Evolutionary conservation across 2,329 filamentous ascomycete species (phyloP).

Genomic region (Penicillium carneum): DNA sequence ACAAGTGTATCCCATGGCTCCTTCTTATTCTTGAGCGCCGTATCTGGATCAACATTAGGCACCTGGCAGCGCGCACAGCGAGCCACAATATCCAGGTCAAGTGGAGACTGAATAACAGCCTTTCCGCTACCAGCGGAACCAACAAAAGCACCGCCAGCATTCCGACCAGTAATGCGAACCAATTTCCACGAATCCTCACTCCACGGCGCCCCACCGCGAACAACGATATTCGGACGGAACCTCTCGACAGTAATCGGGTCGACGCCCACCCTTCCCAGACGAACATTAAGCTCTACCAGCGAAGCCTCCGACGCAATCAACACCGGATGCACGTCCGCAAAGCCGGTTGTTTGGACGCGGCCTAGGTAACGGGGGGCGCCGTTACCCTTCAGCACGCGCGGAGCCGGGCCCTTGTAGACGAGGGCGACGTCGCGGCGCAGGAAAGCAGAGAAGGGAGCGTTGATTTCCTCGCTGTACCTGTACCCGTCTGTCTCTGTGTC

Average conservation of each 20-base stretch:
- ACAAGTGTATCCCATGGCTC: slow-evolving; percentile 70
- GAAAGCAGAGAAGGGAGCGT: slow-evolving; percentile 62
- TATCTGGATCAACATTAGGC: slow-evolving; percentile 70
- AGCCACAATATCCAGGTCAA: slow-evolving; percentile 65
- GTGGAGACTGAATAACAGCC: slow-evolving; percentile 20
- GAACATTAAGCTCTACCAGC: slow-evolving; percentile 64
- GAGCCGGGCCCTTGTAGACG: slow-evolving; percentile 68
- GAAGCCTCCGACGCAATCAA: slow-evolving; percentile 64
- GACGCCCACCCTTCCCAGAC: slow-evolving; percentile 54
- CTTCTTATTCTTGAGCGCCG: slow-evolving; percentile 63
- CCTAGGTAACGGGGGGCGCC: slow-evolving; percentile 63
- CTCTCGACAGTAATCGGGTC: slow-evolving; percentile 65
- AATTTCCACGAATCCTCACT: slow-evolving; percentile 70
- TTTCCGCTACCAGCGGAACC: too few relatives aligned
- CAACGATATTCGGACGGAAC: slow-evolving; percentile 70
- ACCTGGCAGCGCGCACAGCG: slow-evolving; percentile 68
- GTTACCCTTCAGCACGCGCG: slow-evolving; percentile 63
- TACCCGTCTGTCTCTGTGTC: slow-evolving; percentile 64
- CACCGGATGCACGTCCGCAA: slow-evolving; percentile 67
- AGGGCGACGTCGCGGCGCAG: slow-evolving; percentile 64
- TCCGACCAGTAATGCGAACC: slow-evolving; percentile 48
- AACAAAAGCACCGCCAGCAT: slow-evolving; percentile 12
- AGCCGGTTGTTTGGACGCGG: slow-evolving; percentile 61
- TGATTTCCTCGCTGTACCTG: slow-evolving; percentile 61
- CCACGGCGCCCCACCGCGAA: slow-evolving; percentile 65